Evolutionary conservation across 179 eudicot genomes (phyloP).

Genomic region (Monotropa hypopitys): DNA sequence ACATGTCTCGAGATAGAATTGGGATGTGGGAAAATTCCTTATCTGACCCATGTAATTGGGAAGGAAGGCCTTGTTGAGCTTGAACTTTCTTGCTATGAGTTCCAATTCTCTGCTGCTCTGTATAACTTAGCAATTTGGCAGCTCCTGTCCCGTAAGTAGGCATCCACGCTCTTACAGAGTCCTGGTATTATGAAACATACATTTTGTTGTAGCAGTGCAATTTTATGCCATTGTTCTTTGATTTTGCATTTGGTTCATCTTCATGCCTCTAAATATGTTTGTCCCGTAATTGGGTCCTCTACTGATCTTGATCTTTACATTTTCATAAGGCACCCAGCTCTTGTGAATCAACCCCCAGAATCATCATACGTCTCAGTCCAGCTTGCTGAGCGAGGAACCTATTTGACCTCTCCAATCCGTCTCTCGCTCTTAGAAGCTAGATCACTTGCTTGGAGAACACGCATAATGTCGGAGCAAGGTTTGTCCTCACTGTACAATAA

Average conservation of each 20-base stretch:
- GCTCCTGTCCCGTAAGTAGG: neutral
- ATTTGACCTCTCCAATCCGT: conserved; percentile 57
- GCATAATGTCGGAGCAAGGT: conserved; percentile 66
- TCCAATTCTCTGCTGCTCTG: neutral
- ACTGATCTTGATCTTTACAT: conserved; percentile 6
- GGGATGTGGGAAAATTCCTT: neutral
- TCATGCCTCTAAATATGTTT: neutral
- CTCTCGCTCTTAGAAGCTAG: conserved; percentile 48
- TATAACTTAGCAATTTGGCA: neutral
- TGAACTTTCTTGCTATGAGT: neutral
- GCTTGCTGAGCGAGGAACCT: conserved; percentile 48
- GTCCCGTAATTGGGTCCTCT: neutral
- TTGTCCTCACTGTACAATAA: conserved; percentile 8
- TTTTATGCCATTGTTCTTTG: neutral
- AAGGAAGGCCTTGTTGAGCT: neutral
- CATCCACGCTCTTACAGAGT: neutral
- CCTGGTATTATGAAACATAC: neutral
- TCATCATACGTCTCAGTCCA: conserved; percentile 44
- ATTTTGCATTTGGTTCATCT: neutral
- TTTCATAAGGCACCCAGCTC: conserved; percentile 29
- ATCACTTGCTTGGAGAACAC: conserved; percentile 87
- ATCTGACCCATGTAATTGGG: neutral
- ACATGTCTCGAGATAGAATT: neutral
- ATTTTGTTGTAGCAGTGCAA: neutral
- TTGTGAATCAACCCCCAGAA: conserved; percentile 43